Base-by-base conservation (phyloP, 495 filamentous ascomycete species). In the Penicillium desertorum region DNA sequence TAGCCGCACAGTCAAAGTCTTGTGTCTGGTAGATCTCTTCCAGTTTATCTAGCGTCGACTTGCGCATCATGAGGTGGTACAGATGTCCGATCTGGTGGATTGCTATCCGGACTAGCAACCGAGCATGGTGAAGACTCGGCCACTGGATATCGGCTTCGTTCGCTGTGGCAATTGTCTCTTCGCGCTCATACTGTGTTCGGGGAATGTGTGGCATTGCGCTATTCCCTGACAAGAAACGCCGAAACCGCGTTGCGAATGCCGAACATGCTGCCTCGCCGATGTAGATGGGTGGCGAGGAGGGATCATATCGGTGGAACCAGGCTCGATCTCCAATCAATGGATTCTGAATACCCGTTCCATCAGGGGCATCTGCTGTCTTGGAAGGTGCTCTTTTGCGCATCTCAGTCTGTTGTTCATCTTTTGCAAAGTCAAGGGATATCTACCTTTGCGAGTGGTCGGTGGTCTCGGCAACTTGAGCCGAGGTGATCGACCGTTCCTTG, bases 211-310 rank as follows among this genome's bases (percentile, higher is more conserved):
- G 60, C 22, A 67, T 64, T 14, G 71, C 64, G 60, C 68, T 73
- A 46, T 68, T 71, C 0, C 71, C 73, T 14, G 74, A 75, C 22
- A 79, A 54, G 39, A 74, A 76, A 34, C 72, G 70, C 8, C 75
- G 74, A 57, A 78, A 74, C 14, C 74, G 71, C 2, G 76, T 79
- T 6, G 76, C 75, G 62, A 79, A 78, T 17, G 75, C 76, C 11
- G 76, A 76, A 42, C 75, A 76, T 25, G 75, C 75, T 23, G 74
- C 76, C 63, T 79, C 75, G 32, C 75, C 71, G 44, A 78, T 69
- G 45, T 75, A 76, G 34, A 79, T 74, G 16, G 76, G 76, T n/a
- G 74, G 75, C 44, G 70, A 69, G 0, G 75, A 72, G 1, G 75
- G 67, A 51, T 76, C 72, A 49, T 79, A 74, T 20, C 67, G 65